A percentile compares a stretch with the other conserved stretches of the same genome.
phyloP scores from a whole-genome alignment of 2,329 filamentous ascomycete species.

The Colletotrichum karsti region DNA sequence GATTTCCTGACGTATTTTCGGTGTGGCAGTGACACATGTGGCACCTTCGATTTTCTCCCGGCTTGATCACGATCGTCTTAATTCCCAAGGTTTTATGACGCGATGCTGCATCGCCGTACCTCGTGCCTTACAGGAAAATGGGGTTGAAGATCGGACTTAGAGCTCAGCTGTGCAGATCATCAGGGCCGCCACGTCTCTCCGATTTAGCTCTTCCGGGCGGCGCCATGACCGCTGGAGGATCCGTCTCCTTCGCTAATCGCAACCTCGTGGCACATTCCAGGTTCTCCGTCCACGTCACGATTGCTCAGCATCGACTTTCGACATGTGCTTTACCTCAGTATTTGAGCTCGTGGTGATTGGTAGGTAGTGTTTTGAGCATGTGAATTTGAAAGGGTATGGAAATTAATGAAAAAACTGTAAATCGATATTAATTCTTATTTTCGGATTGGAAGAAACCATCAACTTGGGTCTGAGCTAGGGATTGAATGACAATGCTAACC shows the following conservation, averaged over 20 bases:
- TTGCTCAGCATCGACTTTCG: not conserved
- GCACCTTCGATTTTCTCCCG: not conserved
- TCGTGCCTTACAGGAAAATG: conserved; percentile 2
- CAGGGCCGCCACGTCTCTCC: not conserved
- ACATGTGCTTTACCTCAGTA: not conserved
- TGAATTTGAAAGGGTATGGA: too few species aligned
- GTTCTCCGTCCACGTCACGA: not conserved
- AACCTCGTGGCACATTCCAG: not conserved
- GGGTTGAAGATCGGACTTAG: not conserved
- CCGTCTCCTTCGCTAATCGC: not conserved
- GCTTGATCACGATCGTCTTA: too few species aligned
- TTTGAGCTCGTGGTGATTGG: too few species aligned
- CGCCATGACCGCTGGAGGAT: conserved; percentile 15
- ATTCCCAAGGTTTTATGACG: not conserved
- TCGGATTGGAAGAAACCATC: too few species aligned
- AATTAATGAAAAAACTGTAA: too few species aligned
- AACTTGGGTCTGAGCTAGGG: too few species aligned
- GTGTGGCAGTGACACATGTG: not conserved
- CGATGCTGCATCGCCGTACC: not conserved
- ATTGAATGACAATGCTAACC: too few species aligned
- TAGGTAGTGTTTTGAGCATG: too few species aligned
- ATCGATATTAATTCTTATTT: too few species aligned
- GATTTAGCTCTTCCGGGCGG: not conserved
- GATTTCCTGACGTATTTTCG: not conserved
- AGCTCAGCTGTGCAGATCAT: conserved; percentile 15